Evolutionary conservation across 306 rosid species (phyloP), one percentile per base, ranked within the genome.

Genomic region (Geum urbanum): DNA sequence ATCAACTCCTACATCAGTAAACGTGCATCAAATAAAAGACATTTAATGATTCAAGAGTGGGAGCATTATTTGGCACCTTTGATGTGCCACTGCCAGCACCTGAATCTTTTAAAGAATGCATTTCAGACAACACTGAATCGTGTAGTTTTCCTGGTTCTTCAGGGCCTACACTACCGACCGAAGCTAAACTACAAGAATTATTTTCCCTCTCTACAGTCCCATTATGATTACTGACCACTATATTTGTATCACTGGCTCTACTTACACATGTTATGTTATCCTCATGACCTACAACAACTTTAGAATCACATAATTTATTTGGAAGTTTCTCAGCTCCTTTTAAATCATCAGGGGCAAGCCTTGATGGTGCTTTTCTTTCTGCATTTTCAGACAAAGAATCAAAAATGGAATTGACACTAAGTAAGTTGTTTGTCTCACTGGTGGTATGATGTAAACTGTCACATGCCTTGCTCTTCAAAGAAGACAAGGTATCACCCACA

Each of bases 321-420:
- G 75, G 64, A 74, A 22, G 73, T 67, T 67, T 66, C 68, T 73
- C 69, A 45, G 24, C 56, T 86, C 65, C 72, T 52, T 72, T 76
- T 47, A 57, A 69, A 67, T 76, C 73, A 62, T 56, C 71, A 44
- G 59, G 35, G 7, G 50, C 19, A 22, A 81, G 66, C 70, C 81
- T 79, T 61, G 73, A 24, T 47, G 72, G 69, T 16, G 78, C 72
- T 32, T 2, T 83, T 78, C 88, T 86, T 74, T 89, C 86, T n/a
- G 90, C 91, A 83, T 86, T 86, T 78, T 86, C 91, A 37, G 87
- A 84, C 46, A 78, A 52, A 67, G 87, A 85, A 80, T 83, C 89
- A 11, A 80, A 92, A 74, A 80, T 70, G 24, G 88, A 85, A 76
- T 67, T 85, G 32, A 77, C 82, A 39, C 88, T 81, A 18, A 76